Evolutionary conservation across 768 basidiomycete species (phyloP).

Genomic region (Trametes villosa): DNA sequence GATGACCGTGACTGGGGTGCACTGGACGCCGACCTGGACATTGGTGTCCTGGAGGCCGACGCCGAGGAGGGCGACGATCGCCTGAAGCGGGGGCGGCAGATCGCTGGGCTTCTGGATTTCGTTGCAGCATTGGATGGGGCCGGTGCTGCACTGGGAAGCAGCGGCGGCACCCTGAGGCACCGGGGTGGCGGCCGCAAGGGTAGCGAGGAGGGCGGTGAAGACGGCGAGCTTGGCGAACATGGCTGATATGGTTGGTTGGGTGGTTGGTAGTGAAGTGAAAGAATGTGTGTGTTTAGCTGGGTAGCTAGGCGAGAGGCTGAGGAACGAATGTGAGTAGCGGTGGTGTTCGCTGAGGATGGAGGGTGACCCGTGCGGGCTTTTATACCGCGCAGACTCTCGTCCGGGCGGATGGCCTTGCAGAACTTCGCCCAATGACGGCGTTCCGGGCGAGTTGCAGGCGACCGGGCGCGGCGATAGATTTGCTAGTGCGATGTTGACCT

Average conservation of each 20-base stretch:
- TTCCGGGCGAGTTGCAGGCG: too few species aligned
- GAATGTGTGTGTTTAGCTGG: neutral
- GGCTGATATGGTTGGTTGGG: neutral
- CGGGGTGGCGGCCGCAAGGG: constrained; percentile 7
- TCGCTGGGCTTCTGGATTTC: neutral
- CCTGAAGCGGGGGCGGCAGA: neutral
- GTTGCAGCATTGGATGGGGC: constrained; percentile 3
- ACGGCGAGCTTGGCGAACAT: constrained; percentile 5
- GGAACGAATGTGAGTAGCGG: constrained; percentile 5
- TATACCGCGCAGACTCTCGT: neutral
- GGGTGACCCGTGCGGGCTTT: neutral
- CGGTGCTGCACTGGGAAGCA: constrained; percentile 2
- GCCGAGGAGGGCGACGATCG: neutral
- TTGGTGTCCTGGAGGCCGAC: neutral
- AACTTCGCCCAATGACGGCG: too few species aligned
- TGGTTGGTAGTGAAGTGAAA: neutral
- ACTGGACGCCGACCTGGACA: constrained; percentile 1
- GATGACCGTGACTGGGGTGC: neutral
- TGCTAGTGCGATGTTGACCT: neutral
- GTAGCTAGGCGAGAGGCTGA: neutral
- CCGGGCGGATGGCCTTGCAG: too few species aligned
- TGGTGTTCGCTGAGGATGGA: constrained; percentile 10
- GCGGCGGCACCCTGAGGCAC: neutral
- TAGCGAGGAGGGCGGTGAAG: constrained; percentile 3
- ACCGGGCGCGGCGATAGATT: too few species aligned